A percentile compares a stretch with the other conserved stretches of the same genome.
phyloP scores from a whole-genome alignment of 106 monocot genomes.

The Posidonia australis region DNA sequence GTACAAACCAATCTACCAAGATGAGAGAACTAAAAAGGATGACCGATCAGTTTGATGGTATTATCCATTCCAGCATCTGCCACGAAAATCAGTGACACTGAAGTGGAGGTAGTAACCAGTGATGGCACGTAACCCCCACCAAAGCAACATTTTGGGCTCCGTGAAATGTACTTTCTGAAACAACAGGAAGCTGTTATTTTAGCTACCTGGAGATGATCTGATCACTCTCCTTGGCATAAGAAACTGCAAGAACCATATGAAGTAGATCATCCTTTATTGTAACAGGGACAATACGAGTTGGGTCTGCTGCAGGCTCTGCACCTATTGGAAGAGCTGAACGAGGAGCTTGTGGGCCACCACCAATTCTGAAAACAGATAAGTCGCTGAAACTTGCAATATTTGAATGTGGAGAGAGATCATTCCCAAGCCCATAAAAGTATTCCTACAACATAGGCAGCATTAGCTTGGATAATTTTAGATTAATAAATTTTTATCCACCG shows the following conservation, averaged over 20 bases:
- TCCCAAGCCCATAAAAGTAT: conserved; percentile 72
- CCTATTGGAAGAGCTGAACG: conserved; percentile 88
- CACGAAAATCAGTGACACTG: too few species aligned
- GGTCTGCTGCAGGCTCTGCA: conserved; percentile 84
- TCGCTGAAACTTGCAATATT: conserved; percentile 71
- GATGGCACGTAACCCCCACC: not conserved
- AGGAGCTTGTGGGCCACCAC: conserved; percentile 81
- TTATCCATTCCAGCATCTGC: too few species aligned
- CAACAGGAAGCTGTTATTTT: not conserved
- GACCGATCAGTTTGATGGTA: too few species aligned
- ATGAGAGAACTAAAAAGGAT: too few species aligned
- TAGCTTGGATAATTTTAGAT: not conserved
- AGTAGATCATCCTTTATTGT: conserved; percentile 74
- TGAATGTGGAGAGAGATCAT: conserved; percentile 91
- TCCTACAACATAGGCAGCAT: conserved; percentile 31
- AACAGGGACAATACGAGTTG: conserved; percentile 52
- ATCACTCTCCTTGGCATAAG: conserved; percentile 88
- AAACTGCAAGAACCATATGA: conserved; percentile 81
- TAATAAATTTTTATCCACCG: too few species aligned
- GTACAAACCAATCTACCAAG: too few species aligned
- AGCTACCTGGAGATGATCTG: conserved; percentile 76
- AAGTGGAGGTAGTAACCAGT: too few species aligned
- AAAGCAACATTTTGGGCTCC: not conserved
- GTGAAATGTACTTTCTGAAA: not conserved
- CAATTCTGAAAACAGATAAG: conserved; percentile 67